phyloP scores from a whole-genome alignment of 345 rosid genomes.

The Lepidium sativum region DNA sequence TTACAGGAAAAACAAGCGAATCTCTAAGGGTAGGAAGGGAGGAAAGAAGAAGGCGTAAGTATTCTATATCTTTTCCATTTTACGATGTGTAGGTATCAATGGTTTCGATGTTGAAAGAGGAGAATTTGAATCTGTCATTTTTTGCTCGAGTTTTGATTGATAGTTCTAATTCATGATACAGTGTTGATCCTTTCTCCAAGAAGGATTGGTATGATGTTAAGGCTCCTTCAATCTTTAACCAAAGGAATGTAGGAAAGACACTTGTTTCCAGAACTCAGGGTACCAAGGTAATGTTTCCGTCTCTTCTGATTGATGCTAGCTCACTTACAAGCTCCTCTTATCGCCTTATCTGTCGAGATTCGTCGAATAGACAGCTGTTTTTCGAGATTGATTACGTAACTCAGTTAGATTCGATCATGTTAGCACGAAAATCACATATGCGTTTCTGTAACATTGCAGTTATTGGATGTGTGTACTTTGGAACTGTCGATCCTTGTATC shows the following conservation, averaged over 20 bases:
- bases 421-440: too few species aligned
- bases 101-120: background rate
- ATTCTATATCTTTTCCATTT: background rate
- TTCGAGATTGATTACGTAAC: background rate
- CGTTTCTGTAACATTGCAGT: background rate
- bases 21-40: slow-evolving; percentile 96
- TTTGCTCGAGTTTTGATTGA: background rate
- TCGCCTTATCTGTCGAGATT: background rate
- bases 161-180: background rate
- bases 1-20: slow-evolving; percentile 83
- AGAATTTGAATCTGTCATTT: background rate
- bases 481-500: background rate
- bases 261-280: slow-evolving; percentile 95
- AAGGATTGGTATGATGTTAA: slow-evolving; percentile 98
- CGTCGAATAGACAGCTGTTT: background rate
- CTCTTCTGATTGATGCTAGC: background rate
- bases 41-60: slow-evolving; percentile 95
- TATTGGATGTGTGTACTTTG: too few species aligned
- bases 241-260: slow-evolving; percentile 76
- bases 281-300: slow-evolving; percentile 49
- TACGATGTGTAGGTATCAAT: background rate
- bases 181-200: slow-evolving; percentile 89
- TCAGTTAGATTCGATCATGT: background rate
- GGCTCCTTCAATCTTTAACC: slow-evolving; percentile 69
- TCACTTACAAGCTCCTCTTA: background rate